phyloP scores from a whole-genome alignment of 768 basidiomycete species.

The Phlebiopsis flavidoalba region DNA sequence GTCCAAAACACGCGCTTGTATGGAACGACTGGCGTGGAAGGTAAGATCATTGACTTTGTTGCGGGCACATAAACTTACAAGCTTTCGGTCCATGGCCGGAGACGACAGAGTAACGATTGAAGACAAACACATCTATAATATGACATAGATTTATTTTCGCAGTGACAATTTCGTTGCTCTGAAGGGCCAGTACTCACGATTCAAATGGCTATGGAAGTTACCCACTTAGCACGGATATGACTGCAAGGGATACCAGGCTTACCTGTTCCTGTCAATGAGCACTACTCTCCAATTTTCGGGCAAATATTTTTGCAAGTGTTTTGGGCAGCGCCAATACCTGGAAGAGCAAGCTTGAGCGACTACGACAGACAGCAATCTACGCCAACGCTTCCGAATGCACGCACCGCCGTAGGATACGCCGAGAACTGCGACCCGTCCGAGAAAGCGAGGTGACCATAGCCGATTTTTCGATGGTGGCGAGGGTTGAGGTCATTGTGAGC shows the following conservation, averaged over 20 bases:
- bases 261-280: conserved; percentile 58
- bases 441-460: background rate
- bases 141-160: background rate
- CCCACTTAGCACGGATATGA: background rate
- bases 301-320: conserved; percentile 40
- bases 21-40: conserved; percentile 36
- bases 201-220: conserved; percentile 2
- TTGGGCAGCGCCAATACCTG: conserved; percentile 45
- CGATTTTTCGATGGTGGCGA: background rate
- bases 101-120: conserved; percentile 52
- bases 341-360: background rate
- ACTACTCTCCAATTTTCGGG: conserved; percentile 51
- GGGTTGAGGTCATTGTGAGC: no score
- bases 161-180: background rate
- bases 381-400: conserved; percentile 12
- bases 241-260: conserved; percentile 15
- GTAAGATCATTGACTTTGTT: background rate
- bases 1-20: conserved; percentile 40
- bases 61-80: conserved; percentile 17
- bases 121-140: conserved; percentile 38
- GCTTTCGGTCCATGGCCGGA: conserved; percentile 62
- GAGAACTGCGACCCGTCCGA: conserved; percentile 45
- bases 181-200: background rate
- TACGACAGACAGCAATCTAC: background rate
- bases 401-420: conserved; percentile 54